Base-by-base conservation (phyloP, 2,329 filamentous ascomycete species). In the Fusarium tupiense region DNA sequence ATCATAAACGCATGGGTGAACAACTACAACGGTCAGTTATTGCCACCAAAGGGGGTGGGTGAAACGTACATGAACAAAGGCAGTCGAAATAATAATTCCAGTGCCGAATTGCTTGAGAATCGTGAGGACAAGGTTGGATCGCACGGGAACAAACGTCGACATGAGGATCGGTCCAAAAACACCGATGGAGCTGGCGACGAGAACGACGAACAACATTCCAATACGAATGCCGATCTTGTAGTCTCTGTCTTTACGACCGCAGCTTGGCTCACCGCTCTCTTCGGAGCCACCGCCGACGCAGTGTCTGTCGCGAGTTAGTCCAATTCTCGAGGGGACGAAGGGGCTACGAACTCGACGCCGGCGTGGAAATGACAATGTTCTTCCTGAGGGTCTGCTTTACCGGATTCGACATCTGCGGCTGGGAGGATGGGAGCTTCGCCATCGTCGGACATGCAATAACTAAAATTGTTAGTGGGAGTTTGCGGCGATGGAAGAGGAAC, bases 21-120 rank as follows among this genome's bases (percentile, higher is more conserved):
- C 11, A 95, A 86, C 90, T 93, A 13, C 5, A 5, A 13, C 3
- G 2, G 29, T 76, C 16, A 77, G 61, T 17, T 2, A n/a, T 31
- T 8, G 16, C 10, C 8, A 6, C 13, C 3, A n/a, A 12, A 1
- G 2, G 6, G 1, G 16, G 9, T 17, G n/a, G n/a, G 20, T n/a
- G 22, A 37, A 37, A 54, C 86, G 79, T 78, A 91, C 88, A 75
- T 93, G 91, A 22, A 93, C 84, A 73, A 94, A 92, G 0, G 91
- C 92, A 0, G 92, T 94, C 0, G 92, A 89, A 50, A 93, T 88
- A 80, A 94, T 90, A 71, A 94, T 88, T 22, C 92, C 92, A 0
- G 92, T 93, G 8, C 92, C 92, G 72, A 94, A 93, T 75, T 93
- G 93, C 82, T 94, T 93, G 64, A 95, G 84, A 14, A 92, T 79